Conservation (phyloP, 2,329 filamentous ascomycete species). For the Ophiostoma ulmi region DNA sequence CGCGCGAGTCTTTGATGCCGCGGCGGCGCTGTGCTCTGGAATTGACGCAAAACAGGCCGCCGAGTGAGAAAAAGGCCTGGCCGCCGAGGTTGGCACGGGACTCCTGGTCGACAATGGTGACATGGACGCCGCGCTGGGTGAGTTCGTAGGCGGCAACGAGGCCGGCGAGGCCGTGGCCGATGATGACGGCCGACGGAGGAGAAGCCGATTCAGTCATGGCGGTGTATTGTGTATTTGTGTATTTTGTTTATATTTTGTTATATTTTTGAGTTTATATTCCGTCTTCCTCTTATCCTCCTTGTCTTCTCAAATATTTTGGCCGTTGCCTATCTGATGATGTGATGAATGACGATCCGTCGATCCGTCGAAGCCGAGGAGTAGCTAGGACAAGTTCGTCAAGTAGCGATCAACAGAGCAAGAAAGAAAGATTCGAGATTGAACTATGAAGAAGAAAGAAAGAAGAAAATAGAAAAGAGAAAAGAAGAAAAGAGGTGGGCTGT, state of each 20-base stretch:
- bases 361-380: neutral
- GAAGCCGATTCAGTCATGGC: neutral
- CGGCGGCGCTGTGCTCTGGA: constrained; percentile 52
- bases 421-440: neutral
- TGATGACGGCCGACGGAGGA: constrained; percentile 34
- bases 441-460: neutral
- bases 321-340: neutral
- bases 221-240: neutral
- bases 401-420: neutral
- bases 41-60: constrained; percentile 56
- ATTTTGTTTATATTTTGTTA: neutral
- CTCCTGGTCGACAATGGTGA: constrained; percentile 55
- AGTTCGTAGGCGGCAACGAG: constrained; percentile 57
- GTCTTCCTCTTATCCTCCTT: neutral
- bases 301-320: neutral
- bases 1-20: constrained; percentile 54
- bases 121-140: constrained; percentile 44
- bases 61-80: constrained; percentile 61
- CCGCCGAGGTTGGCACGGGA: constrained; percentile 52
- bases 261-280: neutral
- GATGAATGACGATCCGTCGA: neutral
- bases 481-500: neutral
- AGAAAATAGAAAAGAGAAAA: neutral
- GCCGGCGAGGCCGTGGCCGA: constrained; percentile 55
- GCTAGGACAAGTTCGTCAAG: neutral